Conservation (phyloP, 257 asterid genomes). For the Leptodermis oblonga region DNA sequence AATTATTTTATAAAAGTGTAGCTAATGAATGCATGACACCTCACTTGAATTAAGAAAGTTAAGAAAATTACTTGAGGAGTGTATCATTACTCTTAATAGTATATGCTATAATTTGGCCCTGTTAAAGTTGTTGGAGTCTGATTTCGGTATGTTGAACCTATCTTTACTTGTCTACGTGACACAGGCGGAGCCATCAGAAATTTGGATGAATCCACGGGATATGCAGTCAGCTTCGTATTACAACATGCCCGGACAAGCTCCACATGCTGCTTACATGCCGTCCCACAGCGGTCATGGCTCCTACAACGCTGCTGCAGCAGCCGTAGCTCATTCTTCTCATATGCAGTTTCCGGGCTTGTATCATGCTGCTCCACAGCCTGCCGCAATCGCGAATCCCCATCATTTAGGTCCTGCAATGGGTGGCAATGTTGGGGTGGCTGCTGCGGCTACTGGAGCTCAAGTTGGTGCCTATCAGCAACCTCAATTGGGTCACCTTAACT, state of each 20-base stretch:
- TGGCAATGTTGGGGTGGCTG: slow-evolving; percentile 74
- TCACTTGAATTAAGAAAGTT: too few relatives aligned
- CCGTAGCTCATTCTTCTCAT: slow-evolving; percentile 73
- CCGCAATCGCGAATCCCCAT: slow-evolving; percentile 70
- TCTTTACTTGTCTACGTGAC: neutral
- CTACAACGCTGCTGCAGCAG: slow-evolving; percentile 58
- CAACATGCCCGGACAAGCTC: slow-evolving; percentile 82
- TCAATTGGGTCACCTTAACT: slow-evolving; percentile 80
- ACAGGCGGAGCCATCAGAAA: slow-evolving; percentile 96
- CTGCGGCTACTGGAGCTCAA: slow-evolving; percentile 78
- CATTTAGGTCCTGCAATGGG: slow-evolving; percentile 73
- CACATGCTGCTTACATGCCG: slow-evolving; percentile 75
- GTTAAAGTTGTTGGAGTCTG: too few relatives aligned
- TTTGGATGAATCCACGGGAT: slow-evolving; percentile 91
- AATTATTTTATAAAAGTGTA: too few relatives aligned
- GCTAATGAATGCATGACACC: too few relatives aligned
- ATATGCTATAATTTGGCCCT: too few relatives aligned
- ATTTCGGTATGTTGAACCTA: neutral
- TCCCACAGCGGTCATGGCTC: slow-evolving; percentile 81
- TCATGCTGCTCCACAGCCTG: slow-evolving; percentile 62
- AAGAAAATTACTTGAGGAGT: too few relatives aligned
- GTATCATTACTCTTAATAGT: too few relatives aligned
- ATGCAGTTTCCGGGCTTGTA: slow-evolving; percentile 89
- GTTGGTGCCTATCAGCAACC: slow-evolving; percentile 88
- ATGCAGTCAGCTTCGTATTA: slow-evolving; percentile 77